Evolutionary conservation across 2,329 filamentous ascomycete species (phyloP), one percentile per base, ranked within the genome.

Genomic region (Fusarium verrucosum): DNA sequence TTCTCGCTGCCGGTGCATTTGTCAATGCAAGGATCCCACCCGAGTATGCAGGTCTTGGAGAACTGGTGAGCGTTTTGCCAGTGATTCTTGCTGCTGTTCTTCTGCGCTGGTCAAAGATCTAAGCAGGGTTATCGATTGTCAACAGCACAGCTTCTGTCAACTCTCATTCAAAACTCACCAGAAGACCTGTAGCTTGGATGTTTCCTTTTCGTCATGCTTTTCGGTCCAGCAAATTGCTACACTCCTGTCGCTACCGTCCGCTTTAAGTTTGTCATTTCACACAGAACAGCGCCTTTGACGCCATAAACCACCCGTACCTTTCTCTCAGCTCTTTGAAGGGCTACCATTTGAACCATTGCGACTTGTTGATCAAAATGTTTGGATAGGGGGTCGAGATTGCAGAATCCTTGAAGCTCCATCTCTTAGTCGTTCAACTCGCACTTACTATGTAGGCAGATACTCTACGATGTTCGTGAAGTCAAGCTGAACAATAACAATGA

Each of bases 21-120:
- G 85, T 88, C 3, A 68, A 74, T 7, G 77, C 72, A 10, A 75
- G 80, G 8, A 82, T 85, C 33, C 83, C 85, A 16, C 88, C 89
- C 0, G 77, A 82, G 62, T 92, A 83, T 79, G 89, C 89, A 0
- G 90, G 88, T 0, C 69, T 92, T 10, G 90, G 90, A 0, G 90
- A 93, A 77, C 72, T 93, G 28, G 88, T 92, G 1, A 92, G 90
- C 69, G 87, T 94, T 0, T 55, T 91, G 71, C 90, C 90, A 0
- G 89, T 93, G 4, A 83, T 92, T 66, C 46, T 62, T 46, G 70
- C 70, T 0, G 70, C 70, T 4, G 57, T 72, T 11, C 62, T 72
- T 26, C 46, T 72, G 26, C 70, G 69, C 13, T 72, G 70, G 70
- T 62, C 70, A 3, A 68, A 69, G 45, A 51, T 72, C 25, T 72